Evolutionary conservation across 164 flowering plant species (phyloP).

Genomic region (Nelumbo lutea): DNA sequence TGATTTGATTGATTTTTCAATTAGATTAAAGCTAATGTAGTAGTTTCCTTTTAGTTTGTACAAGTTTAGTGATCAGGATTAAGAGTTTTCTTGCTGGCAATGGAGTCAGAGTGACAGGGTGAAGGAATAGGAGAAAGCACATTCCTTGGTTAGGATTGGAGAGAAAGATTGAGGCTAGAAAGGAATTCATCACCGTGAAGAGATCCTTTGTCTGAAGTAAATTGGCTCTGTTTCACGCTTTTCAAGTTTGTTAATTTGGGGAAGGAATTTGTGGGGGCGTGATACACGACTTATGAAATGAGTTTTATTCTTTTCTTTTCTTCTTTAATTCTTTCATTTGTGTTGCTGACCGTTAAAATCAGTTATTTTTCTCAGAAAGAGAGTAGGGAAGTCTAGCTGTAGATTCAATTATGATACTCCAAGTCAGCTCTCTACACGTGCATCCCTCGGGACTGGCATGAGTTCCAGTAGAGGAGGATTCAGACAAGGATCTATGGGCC

Average conservation of each 20-base stretch:
- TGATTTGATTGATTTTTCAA: neutral
- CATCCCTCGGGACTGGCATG: too few relatives aligned
- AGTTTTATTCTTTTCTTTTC: constrained; percentile 17
- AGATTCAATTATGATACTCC: too few relatives aligned
- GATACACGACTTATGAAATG: neutral
- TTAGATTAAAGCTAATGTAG: neutral
- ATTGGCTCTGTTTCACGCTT: neutral
- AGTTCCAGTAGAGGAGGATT: too few relatives aligned
- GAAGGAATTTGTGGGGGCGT: neutral
- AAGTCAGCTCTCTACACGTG: too few relatives aligned
- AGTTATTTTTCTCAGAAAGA: too few relatives aligned
- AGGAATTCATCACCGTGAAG: constrained; percentile 17
- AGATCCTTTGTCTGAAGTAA: constrained; percentile 11
- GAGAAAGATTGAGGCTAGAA: constrained; percentile 24
- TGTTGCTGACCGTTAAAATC: too few relatives aligned
- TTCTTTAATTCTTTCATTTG: neutral
- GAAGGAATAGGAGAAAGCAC: constrained; percentile 26
- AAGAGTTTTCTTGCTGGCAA: constrained; percentile 3
- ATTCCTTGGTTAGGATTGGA: constrained; percentile 18
- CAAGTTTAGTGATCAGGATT: constrained; percentile 7
- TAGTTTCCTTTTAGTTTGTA: constrained; percentile 1
- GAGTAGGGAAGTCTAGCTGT: too few relatives aligned
- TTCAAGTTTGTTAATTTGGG: neutral
- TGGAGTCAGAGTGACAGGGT: constrained; percentile 6
- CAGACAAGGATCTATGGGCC: too few relatives aligned